Base-by-base conservation (phyloP, 768 basidiomycete species). In the Xanthoconium stramineum region DNA sequence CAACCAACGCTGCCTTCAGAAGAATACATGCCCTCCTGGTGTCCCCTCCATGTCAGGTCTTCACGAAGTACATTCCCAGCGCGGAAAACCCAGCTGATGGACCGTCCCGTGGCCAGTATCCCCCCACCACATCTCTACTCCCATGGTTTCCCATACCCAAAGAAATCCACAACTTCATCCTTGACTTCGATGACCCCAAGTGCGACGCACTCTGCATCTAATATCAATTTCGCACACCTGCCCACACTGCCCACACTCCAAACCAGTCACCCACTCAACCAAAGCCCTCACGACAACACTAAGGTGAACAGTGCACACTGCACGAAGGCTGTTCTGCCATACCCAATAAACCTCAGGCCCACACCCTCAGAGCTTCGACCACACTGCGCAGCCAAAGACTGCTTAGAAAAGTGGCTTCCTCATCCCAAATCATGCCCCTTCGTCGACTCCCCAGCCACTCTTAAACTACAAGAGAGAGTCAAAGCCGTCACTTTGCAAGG, bases 1-100 rank as follows among this genome's bases (percentile, higher is more conserved):
- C 47, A 1, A 59, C 58, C 42, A 78, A 77, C 39, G 5, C 6
- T 0, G 53, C 70, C 8, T 76, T 76, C 61, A 54, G 56, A n/a
- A 48, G 59, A 13, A 56, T 76, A 32, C 69, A 61, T 13, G 1
- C 11, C 6, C 3, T 15, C 35, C 53, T 54, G 6, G 38, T 30
- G 29, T 15, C 35, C 30, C 30, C 30, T 42, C 30, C n/a, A 8
- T 9, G n/a, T 38, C 14, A 28, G 32, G 10, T 48, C 12, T 47
- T 47, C 5, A 12, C 28, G 14, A 29, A 37, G 12, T 50, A 54
- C 13, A 11, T 54, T 8, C 36, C 19, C 4, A 54, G 53, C 7
- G 17, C 19, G 1, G 10, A 15, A 14, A 54, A 54, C 39, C 53
- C 47, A n/a, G 53, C 47, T 0, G 32, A 54, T 6, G 3, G 1